These are phyloP conservation scores for Fusarium beomiforme DNA, from an alignment of 2,329 filamentous ascomycete species.

Conservation along the genomic window DNA sequence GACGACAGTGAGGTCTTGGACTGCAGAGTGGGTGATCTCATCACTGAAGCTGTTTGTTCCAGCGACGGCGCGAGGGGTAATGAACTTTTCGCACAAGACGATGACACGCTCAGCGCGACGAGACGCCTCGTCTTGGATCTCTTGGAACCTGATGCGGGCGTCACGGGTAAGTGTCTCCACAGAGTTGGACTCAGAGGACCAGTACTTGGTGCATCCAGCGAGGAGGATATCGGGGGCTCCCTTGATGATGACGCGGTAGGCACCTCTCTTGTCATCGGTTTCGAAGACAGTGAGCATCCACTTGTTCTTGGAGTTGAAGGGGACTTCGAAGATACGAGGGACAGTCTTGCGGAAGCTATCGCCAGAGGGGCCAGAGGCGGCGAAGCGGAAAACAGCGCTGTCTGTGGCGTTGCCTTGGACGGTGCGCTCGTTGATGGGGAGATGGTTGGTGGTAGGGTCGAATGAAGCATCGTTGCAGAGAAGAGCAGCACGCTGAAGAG, in stretches of 20 bases:
- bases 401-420: constrained; percentile 57
- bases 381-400: constrained; percentile 53
- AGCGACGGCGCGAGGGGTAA: constrained; percentile 38
- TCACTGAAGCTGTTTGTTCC: constrained; percentile 61
- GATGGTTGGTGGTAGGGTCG: constrained; percentile 49
- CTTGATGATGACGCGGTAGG: constrained; percentile 60
- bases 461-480: constrained; percentile 57
- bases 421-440: constrained; percentile 48
- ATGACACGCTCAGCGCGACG: constrained; percentile 56
- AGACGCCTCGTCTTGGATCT: constrained; percentile 53
- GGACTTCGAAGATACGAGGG: constrained; percentile 52
- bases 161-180: constrained; percentile 49
- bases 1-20: constrained; percentile 57
- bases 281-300: constrained; percentile 57
- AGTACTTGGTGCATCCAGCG: constrained; percentile 49
- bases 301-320: constrained; percentile 63
- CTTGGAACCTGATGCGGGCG: constrained; percentile 47
- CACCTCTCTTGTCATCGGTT: constrained; percentile 34
- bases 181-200: constrained; percentile 45
- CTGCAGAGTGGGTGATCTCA: constrained; percentile 54
- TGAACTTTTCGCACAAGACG: constrained; percentile 53
- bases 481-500: constrained; percentile 21
- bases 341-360: constrained; percentile 33
- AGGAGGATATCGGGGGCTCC: constrained; percentile 64
- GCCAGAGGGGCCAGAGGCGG: constrained; percentile 38